A percentile compares a stretch with the other conserved stretches of the same genome.
These are phyloP conservation scores for Penicillium sp. DNA, from an alignment of 2,329 filamentous ascomycete species.

Conservation along the genomic window DNA sequence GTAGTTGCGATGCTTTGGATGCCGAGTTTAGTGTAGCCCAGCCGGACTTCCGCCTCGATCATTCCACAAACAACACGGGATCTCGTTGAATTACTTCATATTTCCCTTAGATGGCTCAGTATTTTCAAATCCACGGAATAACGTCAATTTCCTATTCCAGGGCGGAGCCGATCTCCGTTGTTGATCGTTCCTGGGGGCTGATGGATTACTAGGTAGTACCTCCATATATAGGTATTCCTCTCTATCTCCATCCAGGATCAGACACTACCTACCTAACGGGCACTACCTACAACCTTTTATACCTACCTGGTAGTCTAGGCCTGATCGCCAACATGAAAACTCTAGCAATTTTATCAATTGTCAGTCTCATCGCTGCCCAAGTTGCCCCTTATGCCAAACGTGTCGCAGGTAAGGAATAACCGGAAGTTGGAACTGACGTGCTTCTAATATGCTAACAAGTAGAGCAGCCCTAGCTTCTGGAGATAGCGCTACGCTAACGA, in stretches of 20 bases:
- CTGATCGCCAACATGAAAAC: conserved; percentile 19
- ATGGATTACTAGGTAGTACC: too few relatives aligned
- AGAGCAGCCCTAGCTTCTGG: background rate
- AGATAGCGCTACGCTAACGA: background rate
- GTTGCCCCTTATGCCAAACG: conserved; percentile 22
- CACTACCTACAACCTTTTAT: too few relatives aligned
- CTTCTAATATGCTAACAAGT: background rate
- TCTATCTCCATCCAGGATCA: too few relatives aligned
- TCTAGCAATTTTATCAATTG: conserved; percentile 13
- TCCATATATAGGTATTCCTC: too few relatives aligned
- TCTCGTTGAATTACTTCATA: background rate
- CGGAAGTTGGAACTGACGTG: too few relatives aligned
- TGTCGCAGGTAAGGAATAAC: conserved; percentile 12
- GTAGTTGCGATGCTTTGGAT: background rate
- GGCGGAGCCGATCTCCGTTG: background rate
- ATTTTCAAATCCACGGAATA: background rate
- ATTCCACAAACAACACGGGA: conserved; percentile 21
- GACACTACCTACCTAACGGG: too few relatives aligned
- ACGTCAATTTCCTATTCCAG: conserved; percentile 8
- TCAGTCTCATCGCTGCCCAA: conserved; percentile 22
- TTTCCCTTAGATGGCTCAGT: background rate
- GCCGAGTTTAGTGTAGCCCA: background rate
- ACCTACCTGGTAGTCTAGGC: too few relatives aligned
- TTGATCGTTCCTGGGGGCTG: too few relatives aligned
- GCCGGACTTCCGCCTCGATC: conserved; percentile 2